Evolutionary conservation across 1,284 basidiomycete genomes (phyloP).

Genomic region (Meira miltonrushii): DNA sequence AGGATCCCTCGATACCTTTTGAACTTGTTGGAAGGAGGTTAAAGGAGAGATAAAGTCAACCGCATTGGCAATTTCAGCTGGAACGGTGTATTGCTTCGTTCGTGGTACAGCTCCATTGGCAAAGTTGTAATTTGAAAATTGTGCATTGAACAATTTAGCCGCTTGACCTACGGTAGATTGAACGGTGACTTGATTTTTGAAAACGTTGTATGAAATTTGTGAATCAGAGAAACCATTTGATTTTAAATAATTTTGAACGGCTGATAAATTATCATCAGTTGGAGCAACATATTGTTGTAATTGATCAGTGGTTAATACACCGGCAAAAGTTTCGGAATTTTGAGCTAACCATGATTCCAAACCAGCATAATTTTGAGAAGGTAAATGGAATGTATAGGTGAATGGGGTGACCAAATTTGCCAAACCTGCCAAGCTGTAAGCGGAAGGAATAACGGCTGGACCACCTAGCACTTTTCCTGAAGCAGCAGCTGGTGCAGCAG

Average conservation of each 20-base stretch:
- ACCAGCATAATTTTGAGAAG: neutral
- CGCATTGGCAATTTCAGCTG: constrained; percentile 8
- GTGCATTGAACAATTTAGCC: constrained; percentile 12
- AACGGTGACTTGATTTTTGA: constrained; percentile 15
- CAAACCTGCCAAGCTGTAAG: neutral
- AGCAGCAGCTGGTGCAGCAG: neutral
- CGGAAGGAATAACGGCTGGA: neutral
- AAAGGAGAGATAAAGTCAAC: constrained; percentile 14
- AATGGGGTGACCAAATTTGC: neutral
- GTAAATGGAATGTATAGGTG: neutral
- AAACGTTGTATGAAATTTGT: neutral
- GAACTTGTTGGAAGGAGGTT: constrained; percentile 6
- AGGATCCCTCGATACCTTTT: neutral
- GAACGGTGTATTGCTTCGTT: constrained; percentile 14
- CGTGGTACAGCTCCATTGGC: neutral
- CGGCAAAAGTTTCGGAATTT: neutral
- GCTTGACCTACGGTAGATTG: constrained; percentile 16
- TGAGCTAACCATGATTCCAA: neutral
- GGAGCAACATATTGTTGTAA: constrained; percentile 15
- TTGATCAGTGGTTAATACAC: constrained; percentile 15
- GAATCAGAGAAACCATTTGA: constrained; percentile 9
- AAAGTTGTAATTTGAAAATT: constrained; percentile 11
- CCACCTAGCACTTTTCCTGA: neutral
- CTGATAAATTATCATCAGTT: neutral
- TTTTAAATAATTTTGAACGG: constrained; percentile 13